These are phyloP conservation scores for Myrica gale DNA, from an alignment of 306 rosid genomes.

Conservation along the genomic window DNA sequence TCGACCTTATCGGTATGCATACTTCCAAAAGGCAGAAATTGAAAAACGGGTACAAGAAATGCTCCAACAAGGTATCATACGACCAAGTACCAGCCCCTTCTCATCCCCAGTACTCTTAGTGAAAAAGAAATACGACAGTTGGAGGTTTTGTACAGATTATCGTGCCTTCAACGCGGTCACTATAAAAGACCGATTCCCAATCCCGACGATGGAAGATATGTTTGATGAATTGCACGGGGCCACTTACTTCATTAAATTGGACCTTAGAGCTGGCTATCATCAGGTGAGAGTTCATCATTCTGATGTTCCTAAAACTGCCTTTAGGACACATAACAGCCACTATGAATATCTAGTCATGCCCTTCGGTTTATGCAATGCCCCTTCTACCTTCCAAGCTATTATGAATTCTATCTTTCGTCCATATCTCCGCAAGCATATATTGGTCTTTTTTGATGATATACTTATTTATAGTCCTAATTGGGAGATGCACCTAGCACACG, in stretches of 20 bases:
- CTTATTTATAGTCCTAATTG: conserved; percentile 2
- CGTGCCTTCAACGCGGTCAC: background rate
- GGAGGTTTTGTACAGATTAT: background rate
- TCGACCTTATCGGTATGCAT: background rate
- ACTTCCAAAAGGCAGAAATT: background rate
- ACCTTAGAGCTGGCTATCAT: background rate
- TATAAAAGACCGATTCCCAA: background rate
- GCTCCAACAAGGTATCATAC: background rate
- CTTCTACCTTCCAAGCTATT: background rate
- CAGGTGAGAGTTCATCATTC: background rate
- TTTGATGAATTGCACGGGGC: background rate
- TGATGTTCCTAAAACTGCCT: background rate
- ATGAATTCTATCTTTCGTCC: background rate
- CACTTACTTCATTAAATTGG: conserved; percentile 6
- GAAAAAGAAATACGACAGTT: background rate
- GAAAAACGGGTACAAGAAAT: background rate
- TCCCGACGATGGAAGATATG: background rate
- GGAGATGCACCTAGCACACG: background rate
- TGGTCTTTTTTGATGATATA: background rate
- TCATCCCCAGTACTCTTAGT: background rate
- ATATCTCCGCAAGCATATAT: background rate
- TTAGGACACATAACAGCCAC: background rate
- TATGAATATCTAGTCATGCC: conserved; percentile 8
- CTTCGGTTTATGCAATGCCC: conserved; percentile 3
- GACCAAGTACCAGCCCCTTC: background rate